Evolutionary conservation across 805 yeast species (phyloP), one percentile per base, ranked within the genome.

Genomic region (Candida mattraensis): DNA sequence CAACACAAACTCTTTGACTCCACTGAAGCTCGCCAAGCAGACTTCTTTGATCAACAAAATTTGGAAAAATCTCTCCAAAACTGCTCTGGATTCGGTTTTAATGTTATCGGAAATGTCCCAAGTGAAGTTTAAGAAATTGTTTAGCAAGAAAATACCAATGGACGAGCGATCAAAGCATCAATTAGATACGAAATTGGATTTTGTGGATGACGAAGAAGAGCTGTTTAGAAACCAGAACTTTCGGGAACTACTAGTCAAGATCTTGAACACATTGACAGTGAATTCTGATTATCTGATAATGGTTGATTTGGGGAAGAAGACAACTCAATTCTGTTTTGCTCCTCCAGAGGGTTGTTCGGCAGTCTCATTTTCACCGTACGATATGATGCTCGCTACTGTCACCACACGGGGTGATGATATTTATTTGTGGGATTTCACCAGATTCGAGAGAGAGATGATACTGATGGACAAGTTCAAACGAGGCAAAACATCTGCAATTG

Each of bases 271-370:
- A 2, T 30, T 60, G 12, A 56, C 47, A 16, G 50, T 45, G 18
- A 48, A 50, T 37, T 47, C 67, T 13, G 40, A 45, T 25, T 65
- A 66, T 36, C 56, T 79, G 7, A 62, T 72, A 13, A 48, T 78
- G 16, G 42, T 78, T 16, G 83, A 80, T 46, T 54, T 81, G 19
- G 39, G 55, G 3, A 62, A 67, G 19, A 67, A 61, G 30, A 55
- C 57, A 37, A 60, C 64, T 3, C 39, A 69, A 14, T 61, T 65
- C 16, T 47, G 67, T 7, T 78, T 82, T 54, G 67, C 70, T 26
- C 77, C 86, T 0, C 78, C 83, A 0, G 77, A 74, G 14, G 86
- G 86, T 0, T 69, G 82, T 18, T 77, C 87, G 0, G 58, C 67
- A 16, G 53, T 83, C 2, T 76, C 83, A 2, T 50, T 82, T 5